Conservation (phyloP, 208 protist genomes). For the Vickermania ingenoplastis region DNA sequence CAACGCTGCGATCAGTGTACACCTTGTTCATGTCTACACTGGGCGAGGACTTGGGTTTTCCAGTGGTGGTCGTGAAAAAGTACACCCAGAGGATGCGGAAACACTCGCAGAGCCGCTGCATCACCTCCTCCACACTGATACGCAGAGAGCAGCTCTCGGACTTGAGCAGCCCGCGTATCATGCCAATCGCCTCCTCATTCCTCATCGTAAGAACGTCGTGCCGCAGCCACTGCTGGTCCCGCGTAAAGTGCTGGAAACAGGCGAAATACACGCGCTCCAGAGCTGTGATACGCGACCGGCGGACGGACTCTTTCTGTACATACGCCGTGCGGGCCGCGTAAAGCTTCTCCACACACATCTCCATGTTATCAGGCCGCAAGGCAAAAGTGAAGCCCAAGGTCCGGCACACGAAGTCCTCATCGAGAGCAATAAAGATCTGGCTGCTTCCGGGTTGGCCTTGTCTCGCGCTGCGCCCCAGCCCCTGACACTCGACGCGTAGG, state of each 20-base stretch:
- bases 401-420: neutral
- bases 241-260: neutral
- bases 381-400: neutral
- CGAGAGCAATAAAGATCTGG: constrained; percentile 1
- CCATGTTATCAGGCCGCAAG: neutral
- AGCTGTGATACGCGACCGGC: neutral
- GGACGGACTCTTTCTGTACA: neutral
- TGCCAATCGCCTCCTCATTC: neutral
- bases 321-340: neutral
- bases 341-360: neutral
- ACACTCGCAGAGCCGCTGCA: neutral
- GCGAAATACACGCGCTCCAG: neutral
- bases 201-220: neutral
- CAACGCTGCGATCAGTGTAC: neutral
- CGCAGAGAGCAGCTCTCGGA: neutral
- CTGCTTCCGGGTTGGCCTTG: constrained; percentile 4
- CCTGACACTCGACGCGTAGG: constrained; percentile 6
- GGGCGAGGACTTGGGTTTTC: neutral
- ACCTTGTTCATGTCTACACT: neutral
- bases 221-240: neutral
- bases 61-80: neutral
- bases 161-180: neutral
- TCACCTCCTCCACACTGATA: neutral
- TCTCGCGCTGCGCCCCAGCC: constrained; percentile 1
- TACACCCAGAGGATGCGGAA: neutral